Conservation (phyloP, 2,329 filamentous ascomycete genomes). For the Epichloe gansuensis region DNA sequence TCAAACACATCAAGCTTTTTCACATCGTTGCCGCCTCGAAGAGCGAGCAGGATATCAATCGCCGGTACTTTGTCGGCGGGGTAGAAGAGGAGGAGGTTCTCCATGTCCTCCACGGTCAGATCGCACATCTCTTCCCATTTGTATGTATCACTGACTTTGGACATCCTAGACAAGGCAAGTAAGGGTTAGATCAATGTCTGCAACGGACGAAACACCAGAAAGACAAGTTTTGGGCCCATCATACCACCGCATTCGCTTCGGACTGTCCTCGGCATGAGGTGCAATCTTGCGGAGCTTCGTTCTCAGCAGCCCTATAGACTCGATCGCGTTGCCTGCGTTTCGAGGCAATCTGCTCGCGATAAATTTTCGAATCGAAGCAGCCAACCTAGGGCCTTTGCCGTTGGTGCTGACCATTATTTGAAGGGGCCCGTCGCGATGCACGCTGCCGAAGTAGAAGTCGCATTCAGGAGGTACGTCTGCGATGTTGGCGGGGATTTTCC, state of each 20-base stretch:
- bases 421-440: constrained; percentile 86
- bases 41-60: constrained; percentile 41
- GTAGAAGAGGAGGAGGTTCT: constrained; percentile 68
- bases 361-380: constrained; percentile 70
- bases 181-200: not conserved
- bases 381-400: constrained; percentile 85
- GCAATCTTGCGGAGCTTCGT: constrained; percentile 68
- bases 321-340: constrained; percentile 75
- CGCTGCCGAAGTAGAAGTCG: constrained; percentile 96
- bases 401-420: constrained; percentile 99
- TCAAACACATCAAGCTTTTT: constrained; percentile 44
- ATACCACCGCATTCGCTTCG: constrained; percentile 83
- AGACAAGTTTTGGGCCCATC: constrained; percentile 15
- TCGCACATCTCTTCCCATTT: constrained; percentile 72
- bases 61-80: constrained; percentile 40
- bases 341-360: constrained; percentile 67
- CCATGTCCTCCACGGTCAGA: constrained; percentile 77
- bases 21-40: constrained; percentile 33
- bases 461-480: constrained; percentile 94
- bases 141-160: constrained; percentile 77
- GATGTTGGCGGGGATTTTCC: constrained; percentile 80
- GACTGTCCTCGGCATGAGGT: constrained; percentile 58
- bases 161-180: constrained; percentile 57
- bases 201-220: not conserved
- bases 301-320: constrained; percentile 69